These are phyloP conservation scores for Rachicladosporium sp. DNA, from an alignment of 2,329 filamentous ascomycete genomes.

Conservation along the genomic window DNA sequence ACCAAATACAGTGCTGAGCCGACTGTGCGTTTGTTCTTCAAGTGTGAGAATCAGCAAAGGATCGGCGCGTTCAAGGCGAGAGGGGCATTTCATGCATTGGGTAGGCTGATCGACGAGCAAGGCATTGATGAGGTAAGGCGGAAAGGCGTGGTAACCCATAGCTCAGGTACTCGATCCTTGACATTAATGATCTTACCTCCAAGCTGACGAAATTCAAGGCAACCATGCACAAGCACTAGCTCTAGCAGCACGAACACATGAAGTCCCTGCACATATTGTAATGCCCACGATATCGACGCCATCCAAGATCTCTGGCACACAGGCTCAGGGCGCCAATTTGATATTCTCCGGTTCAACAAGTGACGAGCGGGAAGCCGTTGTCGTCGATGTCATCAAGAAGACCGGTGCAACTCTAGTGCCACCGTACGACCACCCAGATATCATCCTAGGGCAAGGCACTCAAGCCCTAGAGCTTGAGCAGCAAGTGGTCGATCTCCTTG, in stretches of 20 bases:
- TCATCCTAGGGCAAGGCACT: conserved; percentile 82
- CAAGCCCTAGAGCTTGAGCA: conserved; percentile 64
- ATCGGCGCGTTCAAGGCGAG: conserved; percentile 88
- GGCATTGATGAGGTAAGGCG: conserved; percentile 41
- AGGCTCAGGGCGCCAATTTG: conserved; percentile 60
- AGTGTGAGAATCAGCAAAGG: conserved; percentile 83
- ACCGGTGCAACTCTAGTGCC: conserved; percentile 70
- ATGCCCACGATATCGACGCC: conserved; percentile 74
- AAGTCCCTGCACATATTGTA: conserved; percentile 70
- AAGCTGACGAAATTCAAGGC: conserved; percentile 38
- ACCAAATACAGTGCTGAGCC: conserved; percentile 41
- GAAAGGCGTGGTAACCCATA: conserved; percentile 75
- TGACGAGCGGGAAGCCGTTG: conserved; percentile 64
- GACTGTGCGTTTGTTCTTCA: conserved; percentile 68
- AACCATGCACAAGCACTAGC: conserved; percentile 88
- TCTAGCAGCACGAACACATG: conserved; percentile 62
- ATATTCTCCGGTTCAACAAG: conserved; percentile 70
- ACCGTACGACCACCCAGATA: conserved; percentile 81
- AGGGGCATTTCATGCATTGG: conserved; percentile 74
- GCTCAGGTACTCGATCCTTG: conserved; percentile 47
- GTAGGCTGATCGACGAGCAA: conserved; percentile 51
- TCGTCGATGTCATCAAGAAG: conserved; percentile 49
- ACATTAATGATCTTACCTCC: conserved; percentile 6
- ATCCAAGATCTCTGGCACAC: conserved; percentile 73
- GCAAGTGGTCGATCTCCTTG: conserved; percentile 49